Percentiles rank a stretch among this genome's conserved stretches.
Conservation (phyloP, 305 asterid genomes). For the Ilex paraguariensis region DNA sequence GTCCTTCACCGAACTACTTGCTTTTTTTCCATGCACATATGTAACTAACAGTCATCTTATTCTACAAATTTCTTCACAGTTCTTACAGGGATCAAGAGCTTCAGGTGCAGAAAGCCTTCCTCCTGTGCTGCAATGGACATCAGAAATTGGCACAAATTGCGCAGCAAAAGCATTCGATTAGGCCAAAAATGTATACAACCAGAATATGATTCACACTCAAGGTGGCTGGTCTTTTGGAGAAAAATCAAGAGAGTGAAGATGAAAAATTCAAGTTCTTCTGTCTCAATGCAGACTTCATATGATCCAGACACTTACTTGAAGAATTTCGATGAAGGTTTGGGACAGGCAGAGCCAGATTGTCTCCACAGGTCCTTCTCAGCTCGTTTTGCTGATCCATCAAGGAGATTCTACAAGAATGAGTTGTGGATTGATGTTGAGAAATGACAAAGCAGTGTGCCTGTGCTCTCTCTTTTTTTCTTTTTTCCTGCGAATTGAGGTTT, state of each 20-base stretch:
- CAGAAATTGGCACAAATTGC: slow-evolving; percentile 31
- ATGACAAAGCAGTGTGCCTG: neutral
- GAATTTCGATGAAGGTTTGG: slow-evolving; percentile 62
- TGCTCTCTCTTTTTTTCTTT: neutral
- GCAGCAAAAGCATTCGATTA: slow-evolving; percentile 39
- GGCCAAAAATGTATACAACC: slow-evolving; percentile 21
- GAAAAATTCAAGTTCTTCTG: neutral
- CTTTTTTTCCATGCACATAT: no score
- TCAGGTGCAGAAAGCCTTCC: no score
- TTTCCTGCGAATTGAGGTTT: neutral
- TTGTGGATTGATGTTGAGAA: slow-evolving; percentile 8
- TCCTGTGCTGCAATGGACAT: slow-evolving; percentile 7
- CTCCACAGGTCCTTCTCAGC: slow-evolving; percentile 70
- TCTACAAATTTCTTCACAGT: no score
- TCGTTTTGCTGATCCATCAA: slow-evolving; percentile 60
- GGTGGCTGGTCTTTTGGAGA: slow-evolving; percentile 52
- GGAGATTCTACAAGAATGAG: slow-evolving; percentile 5
- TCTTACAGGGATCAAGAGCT: no score
- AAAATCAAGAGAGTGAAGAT: slow-evolving; percentile 29
- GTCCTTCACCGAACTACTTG: no score
- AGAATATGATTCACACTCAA: slow-evolving; percentile 18
- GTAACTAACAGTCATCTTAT: no score
- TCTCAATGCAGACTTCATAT: slow-evolving; percentile 21
- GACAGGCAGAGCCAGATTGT: slow-evolving; percentile 43
- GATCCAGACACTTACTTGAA: slow-evolving; percentile 52